Evolutionary conservation across 176 grass and related monocot genomes (phyloP).

Genomic region (Microstegium vimineum): DNA sequence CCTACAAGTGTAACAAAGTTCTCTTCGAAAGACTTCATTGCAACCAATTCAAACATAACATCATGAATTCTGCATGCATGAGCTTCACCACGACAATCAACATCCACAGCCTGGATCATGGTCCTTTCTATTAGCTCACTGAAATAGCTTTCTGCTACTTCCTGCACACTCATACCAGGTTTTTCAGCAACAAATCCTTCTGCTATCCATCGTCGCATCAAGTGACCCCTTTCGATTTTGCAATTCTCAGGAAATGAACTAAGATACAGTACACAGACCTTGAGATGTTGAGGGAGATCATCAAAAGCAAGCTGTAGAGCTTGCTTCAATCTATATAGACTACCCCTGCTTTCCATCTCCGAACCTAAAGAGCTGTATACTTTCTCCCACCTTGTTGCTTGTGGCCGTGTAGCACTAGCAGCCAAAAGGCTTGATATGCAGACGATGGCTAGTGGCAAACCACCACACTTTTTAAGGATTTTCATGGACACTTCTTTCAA

Average conservation of each 20-base stretch:
- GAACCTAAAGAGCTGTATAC: not conserved
- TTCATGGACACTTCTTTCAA: not conserved
- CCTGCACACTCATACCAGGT: no score
- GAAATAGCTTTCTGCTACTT: conserved; percentile 16
- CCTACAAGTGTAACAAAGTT: not conserved
- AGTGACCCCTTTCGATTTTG: not conserved
- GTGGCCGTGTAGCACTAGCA: not conserved
- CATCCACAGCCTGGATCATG: conserved; percentile 25
- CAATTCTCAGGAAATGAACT: conserved; percentile 15
- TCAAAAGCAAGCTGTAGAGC: conserved; percentile 15
- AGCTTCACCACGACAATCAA: conserved; percentile 11
- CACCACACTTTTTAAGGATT: not conserved
- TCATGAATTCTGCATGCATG: conserved; percentile 21
- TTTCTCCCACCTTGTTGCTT: not conserved
- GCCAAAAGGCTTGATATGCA: not conserved
- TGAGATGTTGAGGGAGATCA: conserved; percentile 29
- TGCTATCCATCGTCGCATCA: conserved; percentile 38
- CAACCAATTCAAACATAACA: conserved; percentile 23
- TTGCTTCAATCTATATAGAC: not conserved
- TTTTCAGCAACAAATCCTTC: conserved; percentile 34
- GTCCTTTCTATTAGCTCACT: conserved; percentile 11
- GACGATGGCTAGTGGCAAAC: not conserved
- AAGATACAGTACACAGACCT: conserved; percentile 27
- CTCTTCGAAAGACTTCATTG: not conserved
- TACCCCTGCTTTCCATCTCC: not conserved